Conservation (phyloP, 2,329 filamentous ascomycete species). For the Exophiala phaeomuriformis region DNA sequence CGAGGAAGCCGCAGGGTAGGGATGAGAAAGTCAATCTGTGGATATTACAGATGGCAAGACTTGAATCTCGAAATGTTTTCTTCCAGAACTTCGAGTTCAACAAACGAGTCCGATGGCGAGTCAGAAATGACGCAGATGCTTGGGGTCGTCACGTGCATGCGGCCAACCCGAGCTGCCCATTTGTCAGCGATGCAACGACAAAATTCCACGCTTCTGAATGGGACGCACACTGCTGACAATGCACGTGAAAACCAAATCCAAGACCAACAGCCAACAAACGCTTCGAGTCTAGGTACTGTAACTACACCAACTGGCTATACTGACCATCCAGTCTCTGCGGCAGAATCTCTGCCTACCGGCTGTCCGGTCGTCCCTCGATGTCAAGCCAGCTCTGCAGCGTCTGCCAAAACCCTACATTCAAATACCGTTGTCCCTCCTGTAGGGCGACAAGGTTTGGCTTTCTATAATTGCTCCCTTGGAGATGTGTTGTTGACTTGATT, state of each 20-base stretch:
- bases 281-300: too few relatives aligned
- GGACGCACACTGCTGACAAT: too few relatives aligned
- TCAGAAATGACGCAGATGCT: conserved; percentile 5
- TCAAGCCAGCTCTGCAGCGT: conserved; percentile 24
- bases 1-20: not conserved
- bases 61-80: not conserved
- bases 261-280: too few relatives aligned
- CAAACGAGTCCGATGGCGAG: not conserved
- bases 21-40: not conserved
- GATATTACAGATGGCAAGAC: not conserved
- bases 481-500: conserved; percentile 6
- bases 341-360: not conserved
- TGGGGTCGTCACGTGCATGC: not conserved
- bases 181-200: conserved; percentile 1
- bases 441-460: conserved; percentile 28
- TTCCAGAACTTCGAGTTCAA: not conserved
- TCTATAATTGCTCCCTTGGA: not conserved
- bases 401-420: conserved; percentile 28
- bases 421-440: conserved; percentile 32
- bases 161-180: not conserved
- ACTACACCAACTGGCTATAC: too few relatives aligned
- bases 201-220: not conserved
- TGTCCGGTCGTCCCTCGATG: conserved; percentile 1
- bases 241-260: too few relatives aligned
- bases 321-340: too few relatives aligned